phyloP scores from a whole-genome alignment of 2,329 filamentous ascomycete genomes.

The Fusarium humuli region DNA sequence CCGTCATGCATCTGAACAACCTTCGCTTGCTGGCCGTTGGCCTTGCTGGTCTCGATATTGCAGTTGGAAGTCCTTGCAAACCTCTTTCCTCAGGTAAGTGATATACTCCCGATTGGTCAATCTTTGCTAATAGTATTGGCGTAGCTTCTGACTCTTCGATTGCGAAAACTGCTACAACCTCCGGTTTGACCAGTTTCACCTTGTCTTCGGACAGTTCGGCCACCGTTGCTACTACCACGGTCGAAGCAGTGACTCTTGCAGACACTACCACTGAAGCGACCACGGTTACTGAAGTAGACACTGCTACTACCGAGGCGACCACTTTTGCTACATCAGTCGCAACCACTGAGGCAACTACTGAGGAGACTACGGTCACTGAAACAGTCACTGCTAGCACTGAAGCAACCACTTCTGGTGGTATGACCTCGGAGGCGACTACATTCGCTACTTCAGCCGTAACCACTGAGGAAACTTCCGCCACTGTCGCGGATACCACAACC shows the following conservation, averaged over 20 bases:
- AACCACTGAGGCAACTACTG: background rate
- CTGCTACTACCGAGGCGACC: background rate
- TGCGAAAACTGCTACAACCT: background rate
- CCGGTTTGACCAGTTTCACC: background rate
- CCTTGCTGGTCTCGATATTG: background rate
- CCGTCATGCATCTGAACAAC: background rate
- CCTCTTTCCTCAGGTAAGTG: background rate
- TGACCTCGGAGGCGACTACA: background rate
- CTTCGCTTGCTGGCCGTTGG: background rate
- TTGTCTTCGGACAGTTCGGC: background rate
- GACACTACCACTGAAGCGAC: background rate
- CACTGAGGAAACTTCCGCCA: background rate
- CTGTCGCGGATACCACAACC: accelerated
- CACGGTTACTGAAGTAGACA: background rate
- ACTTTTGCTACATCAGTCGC: background rate
- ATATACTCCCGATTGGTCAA: accelerated
- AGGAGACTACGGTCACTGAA: background rate
- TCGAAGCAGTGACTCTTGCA: background rate
- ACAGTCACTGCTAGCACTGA: background rate
- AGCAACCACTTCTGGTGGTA: background rate
- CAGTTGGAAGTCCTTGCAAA: background rate
- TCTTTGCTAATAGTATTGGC: background rate
- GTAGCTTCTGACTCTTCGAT: background rate
- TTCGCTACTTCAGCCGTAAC: background rate
- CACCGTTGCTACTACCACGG: background rate